phyloP scores from a whole-genome alignment of 2,329 filamentous ascomycete species.

The Fusarium graminum region DNA sequence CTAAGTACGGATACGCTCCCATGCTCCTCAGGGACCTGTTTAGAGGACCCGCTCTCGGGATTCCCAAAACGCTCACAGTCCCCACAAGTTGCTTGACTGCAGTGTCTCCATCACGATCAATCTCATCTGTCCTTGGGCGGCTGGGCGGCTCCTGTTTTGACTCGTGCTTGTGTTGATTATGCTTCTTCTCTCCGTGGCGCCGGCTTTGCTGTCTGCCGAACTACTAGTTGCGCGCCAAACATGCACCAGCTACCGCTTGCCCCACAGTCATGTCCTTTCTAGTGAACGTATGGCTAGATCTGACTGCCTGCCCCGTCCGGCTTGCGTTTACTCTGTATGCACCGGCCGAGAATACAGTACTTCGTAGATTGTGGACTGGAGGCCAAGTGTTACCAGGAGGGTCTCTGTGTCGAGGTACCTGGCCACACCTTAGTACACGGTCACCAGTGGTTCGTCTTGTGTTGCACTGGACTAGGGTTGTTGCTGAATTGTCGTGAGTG shows the following conservation, averaged over 20 bases:
- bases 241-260: constrained; percentile 36
- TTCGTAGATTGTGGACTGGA: not conserved
- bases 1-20: too few relatives aligned
- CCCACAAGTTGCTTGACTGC: constrained; percentile 27
- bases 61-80: constrained; percentile 43
- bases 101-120: constrained; percentile 12
- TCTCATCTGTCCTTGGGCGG: constrained; percentile 15
- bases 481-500: constrained; percentile 4
- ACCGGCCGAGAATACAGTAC: constrained; percentile 40
- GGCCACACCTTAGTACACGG: constrained; percentile 1
- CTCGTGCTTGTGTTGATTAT: constrained; percentile 40
- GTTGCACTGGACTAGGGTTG: constrained; percentile 12
- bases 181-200: constrained; percentile 44
- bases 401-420: constrained; percentile 5
- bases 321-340: constrained; percentile 38
- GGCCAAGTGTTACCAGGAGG: constrained; percentile 27
- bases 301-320: constrained; percentile 33
- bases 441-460: constrained; percentile 25
- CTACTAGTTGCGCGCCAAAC: constrained; percentile 42
- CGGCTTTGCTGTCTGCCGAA: constrained; percentile 46
- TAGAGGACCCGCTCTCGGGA: constrained; percentile 42
- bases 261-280: constrained; percentile 26
- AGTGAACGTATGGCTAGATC: constrained; percentile 20
- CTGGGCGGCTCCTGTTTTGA: constrained; percentile 34
- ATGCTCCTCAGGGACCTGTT: constrained; percentile 40